Base-by-base conservation (phyloP, 306 rosid genomes). In the Rubus parviflorus region DNA sequence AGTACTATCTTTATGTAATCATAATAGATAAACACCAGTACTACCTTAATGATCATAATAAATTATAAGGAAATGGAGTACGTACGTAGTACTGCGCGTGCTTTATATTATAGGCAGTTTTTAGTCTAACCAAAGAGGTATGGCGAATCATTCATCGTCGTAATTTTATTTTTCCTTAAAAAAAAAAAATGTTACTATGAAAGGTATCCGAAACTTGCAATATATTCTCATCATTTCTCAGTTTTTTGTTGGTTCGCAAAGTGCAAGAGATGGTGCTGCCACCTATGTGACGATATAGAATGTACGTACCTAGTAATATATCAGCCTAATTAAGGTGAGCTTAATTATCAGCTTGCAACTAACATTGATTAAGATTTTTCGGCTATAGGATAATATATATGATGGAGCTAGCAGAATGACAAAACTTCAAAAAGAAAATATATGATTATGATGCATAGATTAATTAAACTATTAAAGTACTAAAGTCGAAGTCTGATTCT, bases 1-100 rank as follows among this genome's bases (percentile, higher is more conserved):
- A 56, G 63, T 57, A 57, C 14, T 57, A 57, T 15, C 37, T 22
- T 3, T 20, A 57, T 35, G 42, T 6, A 52, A 52, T 17, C 57
- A 16, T 52, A 52, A 52, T 16, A 4, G 9, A 52, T 52, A 16
- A 52, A 52, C 57, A 52, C 16, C 20, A 56, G 63, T 57, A 57
- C 14, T 57, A 57, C 37, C 63, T 22, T 3, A 57, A 57, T 35
- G 42, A 30, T 62, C 66, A 61, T 25, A 8, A 61, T 61, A 23
- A 25, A 61, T 63, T 64, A 64, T 64, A 38, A 17, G 48, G 70
- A 40, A 38, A 38, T 65, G 25, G 70, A 40, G 70, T 65, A 16
- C 70, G 38, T 11, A 11, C 70, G 38, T 11, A 11, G 64, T 58
- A 58, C 38, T 62, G 68, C 43, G 68, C 68, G 20, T 62, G 68